Percentiles rank a stretch among this genome's conserved stretches.
Evolutionary conservation across 2,329 filamentous ascomycete genomes (phyloP).

Genomic region (Talaromyces sp.): DNA sequence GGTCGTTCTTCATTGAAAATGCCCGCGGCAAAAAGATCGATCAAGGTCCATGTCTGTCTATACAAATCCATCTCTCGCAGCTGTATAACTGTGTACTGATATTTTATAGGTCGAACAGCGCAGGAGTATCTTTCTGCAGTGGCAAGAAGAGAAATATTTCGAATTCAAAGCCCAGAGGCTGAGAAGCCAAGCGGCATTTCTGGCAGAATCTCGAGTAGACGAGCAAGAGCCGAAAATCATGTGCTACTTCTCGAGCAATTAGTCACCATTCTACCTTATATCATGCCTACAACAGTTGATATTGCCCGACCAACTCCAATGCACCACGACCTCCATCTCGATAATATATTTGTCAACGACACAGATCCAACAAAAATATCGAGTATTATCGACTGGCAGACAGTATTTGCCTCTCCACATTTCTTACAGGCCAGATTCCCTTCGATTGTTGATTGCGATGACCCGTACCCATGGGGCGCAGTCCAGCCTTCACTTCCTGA

Average conservation of each 20-base stretch:
- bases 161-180: slow-evolving; percentile 8
- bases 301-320: slow-evolving; percentile 12
- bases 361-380: slow-evolving; percentile 22
- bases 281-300: slow-evolving; percentile 15
- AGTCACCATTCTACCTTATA: slow-evolving; percentile 16
- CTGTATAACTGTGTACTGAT: neutral
- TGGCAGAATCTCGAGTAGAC: neutral
- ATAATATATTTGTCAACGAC: slow-evolving; percentile 31
- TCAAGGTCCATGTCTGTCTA: slow-evolving; percentile 15
- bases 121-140: slow-evolving; percentile 17
- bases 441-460: slow-evolving; percentile 19
- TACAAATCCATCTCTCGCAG: neutral
- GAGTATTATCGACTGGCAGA: slow-evolving; percentile 25
- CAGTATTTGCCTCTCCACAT: slow-evolving; percentile 19
- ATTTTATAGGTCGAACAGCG: slow-evolving; percentile 14
- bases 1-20: slow-evolving; percentile 15
- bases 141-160: slow-evolving; percentile 17
- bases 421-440: slow-evolving; percentile 24
- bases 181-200: neutral
- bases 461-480: slow-evolving; percentile 21
- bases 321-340: slow-evolving; percentile 23
- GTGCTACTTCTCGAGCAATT: slow-evolving; percentile 19
- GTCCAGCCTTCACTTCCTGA: slow-evolving; percentile 21
- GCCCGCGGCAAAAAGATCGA: slow-evolving; percentile 2
- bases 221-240: slow-evolving; percentile 11